Percentiles rank a stretch among this genome's conserved stretches.
phyloP scores from a whole-genome alignment of 2,329 filamentous ascomycete genomes.

The Calonectria pseudoreteaudii region DNA sequence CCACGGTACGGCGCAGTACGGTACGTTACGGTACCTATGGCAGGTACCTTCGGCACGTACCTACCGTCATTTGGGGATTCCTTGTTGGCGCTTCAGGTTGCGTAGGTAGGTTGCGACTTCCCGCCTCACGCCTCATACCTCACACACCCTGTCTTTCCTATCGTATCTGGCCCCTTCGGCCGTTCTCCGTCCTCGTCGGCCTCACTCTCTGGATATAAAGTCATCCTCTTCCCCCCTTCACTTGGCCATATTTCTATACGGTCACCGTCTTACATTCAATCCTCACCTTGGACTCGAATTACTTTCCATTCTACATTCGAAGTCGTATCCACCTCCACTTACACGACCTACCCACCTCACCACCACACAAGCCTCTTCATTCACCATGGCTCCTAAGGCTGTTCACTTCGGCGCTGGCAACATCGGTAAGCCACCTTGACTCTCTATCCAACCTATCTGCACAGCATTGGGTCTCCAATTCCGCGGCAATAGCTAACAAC shows the following conservation, averaged over 20 bases:
- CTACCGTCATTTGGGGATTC: constrained; percentile 15
- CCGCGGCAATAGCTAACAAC: constrained; percentile 16
- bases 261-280: constrained; percentile 30
- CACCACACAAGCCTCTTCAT: constrained; percentile 15
- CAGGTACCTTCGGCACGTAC: constrained; percentile 1
- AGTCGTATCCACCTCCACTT: constrained; percentile 18
- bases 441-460: constrained; percentile 1
- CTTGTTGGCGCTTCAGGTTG: constrained; percentile 10
- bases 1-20: constrained; percentile 1
- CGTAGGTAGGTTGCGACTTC: constrained; percentile 6
- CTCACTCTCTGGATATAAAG: constrained; percentile 37
- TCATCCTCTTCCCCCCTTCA: constrained; percentile 24
- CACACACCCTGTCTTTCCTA: constrained; percentile 16
- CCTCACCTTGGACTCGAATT: constrained; percentile 4
- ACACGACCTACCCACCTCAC: constrained; percentile 26
- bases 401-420: constrained; percentile 90
- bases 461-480: not conserved
- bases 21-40: constrained; percentile 3
- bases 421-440: constrained; percentile 67
- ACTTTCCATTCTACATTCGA: not conserved
- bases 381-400: constrained; percentile 71
- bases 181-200: constrained; percentile 12
- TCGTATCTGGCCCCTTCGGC: constrained; percentile 14
- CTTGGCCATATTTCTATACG: constrained; percentile 16
- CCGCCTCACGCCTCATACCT: constrained; percentile 7